phyloP scores from a whole-genome alignment of 2,329 filamentous ascomycete genomes.

The Sporothrix schenckii region DNA sequence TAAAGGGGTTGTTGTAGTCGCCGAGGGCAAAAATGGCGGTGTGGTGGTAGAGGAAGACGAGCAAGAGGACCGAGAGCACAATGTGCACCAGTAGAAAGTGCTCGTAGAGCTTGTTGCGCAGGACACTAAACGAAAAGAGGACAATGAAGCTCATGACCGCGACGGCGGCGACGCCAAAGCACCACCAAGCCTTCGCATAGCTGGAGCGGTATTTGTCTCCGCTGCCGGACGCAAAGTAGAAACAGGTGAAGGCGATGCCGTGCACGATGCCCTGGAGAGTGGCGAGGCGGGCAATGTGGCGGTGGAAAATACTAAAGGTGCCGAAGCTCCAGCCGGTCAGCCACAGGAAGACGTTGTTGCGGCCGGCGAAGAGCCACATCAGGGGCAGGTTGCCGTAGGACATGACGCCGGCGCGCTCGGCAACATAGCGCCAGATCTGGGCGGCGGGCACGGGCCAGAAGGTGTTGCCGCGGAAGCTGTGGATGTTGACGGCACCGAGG shows the following conservation, averaged over 20 bases:
- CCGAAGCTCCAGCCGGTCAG: constrained; percentile 69
- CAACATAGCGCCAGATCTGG: constrained; percentile 34
- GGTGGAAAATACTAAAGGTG: constrained; percentile 69
- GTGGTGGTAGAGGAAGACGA: constrained; percentile 44
- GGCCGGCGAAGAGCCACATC: constrained; percentile 58
- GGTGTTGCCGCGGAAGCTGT: constrained; percentile 26
- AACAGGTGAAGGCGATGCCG: constrained; percentile 59
- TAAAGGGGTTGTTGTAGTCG: constrained; percentile 35
- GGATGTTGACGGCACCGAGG: constrained; percentile 22
- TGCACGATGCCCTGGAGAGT: constrained; percentile 65
- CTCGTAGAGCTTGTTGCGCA: constrained; percentile 57
- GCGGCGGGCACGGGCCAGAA: constrained; percentile 3
- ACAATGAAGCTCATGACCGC: constrained; percentile 52
- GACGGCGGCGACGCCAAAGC: constrained; percentile 42
- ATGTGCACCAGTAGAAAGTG: constrained; percentile 52
- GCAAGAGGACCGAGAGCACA: constrained; percentile 45
- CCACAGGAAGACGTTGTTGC: constrained; percentile 69
- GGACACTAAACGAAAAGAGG: constrained; percentile 54
- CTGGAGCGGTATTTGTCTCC: not conserved
- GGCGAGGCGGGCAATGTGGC: constrained; percentile 65
- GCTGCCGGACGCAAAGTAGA: constrained; percentile 10
- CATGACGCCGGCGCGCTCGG: constrained; percentile 37
- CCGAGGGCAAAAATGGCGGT: constrained; percentile 31
- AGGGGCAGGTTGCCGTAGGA: constrained; percentile 34
- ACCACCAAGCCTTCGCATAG: constrained; percentile 26